Evolutionary conservation across 2,329 filamentous ascomycete species (phyloP).

Genomic region (Madurella mycetomatis): DNA sequence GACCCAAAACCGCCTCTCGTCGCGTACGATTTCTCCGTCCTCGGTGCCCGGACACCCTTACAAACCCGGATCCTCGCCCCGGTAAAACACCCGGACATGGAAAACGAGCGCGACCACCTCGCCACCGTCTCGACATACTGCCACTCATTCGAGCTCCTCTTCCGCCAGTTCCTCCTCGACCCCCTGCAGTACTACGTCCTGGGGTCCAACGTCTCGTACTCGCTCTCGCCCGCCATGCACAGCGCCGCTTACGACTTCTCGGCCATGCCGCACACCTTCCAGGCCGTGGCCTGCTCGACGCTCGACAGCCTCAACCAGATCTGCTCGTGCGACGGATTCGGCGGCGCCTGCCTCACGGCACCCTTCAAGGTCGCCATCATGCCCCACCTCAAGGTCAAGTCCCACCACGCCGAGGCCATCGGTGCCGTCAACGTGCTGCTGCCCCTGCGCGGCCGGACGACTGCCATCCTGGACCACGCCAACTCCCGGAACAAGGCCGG

Average conservation of each 20-base stretch:
- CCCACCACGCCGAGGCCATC: conserved; percentile 64
- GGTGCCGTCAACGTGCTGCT: conserved; percentile 69
- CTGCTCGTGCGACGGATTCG: conserved; percentile 57
- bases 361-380: conserved; percentile 69
- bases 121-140: conserved; percentile 50
- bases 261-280: conserved; percentile 64
- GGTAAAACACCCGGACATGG: conserved; percentile 42
- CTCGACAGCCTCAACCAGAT: conserved; percentile 58
- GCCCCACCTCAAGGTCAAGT: conserved; percentile 59
- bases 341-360: conserved; percentile 62
- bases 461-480: conserved; percentile 50
- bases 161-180: conserved; percentile 57
- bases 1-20: conserved; percentile 48
- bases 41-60: conserved; percentile 38
- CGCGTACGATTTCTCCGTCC: conserved; percentile 43
- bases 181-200: conserved; percentile 66
- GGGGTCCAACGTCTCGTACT: conserved; percentile 64
- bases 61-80: conserved; percentile 51
- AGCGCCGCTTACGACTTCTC: conserved; percentile 61
- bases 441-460: conserved; percentile 53
- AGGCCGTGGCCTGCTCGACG: conserved; percentile 54
- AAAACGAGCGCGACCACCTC: conserved; percentile 39
- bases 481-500: conserved; percentile 58
- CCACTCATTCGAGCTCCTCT: conserved; percentile 56
- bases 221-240: conserved; percentile 69